phyloP scores from a whole-genome alignment of 148 eudicot species.

The Euryodendron excelsum region DNA sequence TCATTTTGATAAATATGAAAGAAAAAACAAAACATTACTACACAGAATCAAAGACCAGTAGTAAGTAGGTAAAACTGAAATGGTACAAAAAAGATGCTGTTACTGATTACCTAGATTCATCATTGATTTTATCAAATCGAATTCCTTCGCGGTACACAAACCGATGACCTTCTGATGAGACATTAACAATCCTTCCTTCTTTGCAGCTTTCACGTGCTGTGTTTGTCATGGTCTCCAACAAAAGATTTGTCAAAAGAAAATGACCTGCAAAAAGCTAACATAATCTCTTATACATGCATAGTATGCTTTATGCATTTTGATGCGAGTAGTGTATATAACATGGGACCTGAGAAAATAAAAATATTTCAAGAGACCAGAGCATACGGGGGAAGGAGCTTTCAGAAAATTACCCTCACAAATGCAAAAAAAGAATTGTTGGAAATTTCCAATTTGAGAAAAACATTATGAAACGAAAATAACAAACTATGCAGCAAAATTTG shows the following conservation, averaged over 20 bases:
- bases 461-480: neutral
- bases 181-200: conserved; percentile 84
- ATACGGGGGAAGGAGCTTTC: neutral
- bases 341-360: neutral
- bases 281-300: neutral
- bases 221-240: conserved; percentile 73
- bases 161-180: conserved; percentile 62
- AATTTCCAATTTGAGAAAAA: neutral
- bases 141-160: conserved; percentile 68
- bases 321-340: no score
- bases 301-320: neutral
- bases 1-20: neutral
- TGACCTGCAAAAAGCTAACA: conserved; percentile 45
- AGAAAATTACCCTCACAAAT: neutral
- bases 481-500: neutral
- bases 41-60: neutral
- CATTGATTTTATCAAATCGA: conserved; percentile 69
- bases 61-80: neutral
- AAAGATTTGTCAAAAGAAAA: conserved; percentile 76
- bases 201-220: conserved; percentile 54
- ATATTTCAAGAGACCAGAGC: conserved; percentile 1
- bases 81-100: neutral
- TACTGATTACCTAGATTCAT: conserved; percentile 46
- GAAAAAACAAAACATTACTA: neutral
- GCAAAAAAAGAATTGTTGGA: neutral